Evolutionary conservation across 1,139 yeast species (phyloP).

Genomic region (Geotrichum histeridarum): DNA sequence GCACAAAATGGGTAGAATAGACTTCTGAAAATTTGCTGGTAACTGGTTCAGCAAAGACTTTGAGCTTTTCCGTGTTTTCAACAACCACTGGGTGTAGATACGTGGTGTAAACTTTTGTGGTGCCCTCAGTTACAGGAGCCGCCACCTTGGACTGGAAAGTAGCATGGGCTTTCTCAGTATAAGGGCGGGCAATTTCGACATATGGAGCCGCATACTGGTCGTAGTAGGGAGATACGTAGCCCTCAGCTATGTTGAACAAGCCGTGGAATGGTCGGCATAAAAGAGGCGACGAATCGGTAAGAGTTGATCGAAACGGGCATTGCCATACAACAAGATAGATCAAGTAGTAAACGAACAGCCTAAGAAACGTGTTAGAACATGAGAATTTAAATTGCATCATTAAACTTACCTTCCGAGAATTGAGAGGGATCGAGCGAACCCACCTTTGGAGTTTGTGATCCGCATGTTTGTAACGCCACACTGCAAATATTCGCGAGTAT

Average conservation of each 20-base stretch:
- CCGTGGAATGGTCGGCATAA: slow-evolving; percentile 27
- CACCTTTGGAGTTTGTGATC: not conserved
- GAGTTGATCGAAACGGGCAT: slow-evolving; percentile 27
- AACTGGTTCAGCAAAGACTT: slow-evolving; percentile 20
- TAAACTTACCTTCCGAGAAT: not conserved
- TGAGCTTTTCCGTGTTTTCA: slow-evolving; percentile 12
- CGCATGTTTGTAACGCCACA: too few relatives aligned
- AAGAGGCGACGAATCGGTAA: slow-evolving; percentile 21
- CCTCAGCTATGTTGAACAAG: slow-evolving; percentile 20
- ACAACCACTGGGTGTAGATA: slow-evolving; percentile 25
- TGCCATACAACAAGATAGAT: slow-evolving; percentile 28
- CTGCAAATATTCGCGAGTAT: too few relatives aligned
- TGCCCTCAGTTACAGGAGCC: slow-evolving; percentile 1
- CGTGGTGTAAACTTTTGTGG: slow-evolving; percentile 18
- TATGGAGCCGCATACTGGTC: slow-evolving; percentile 14
- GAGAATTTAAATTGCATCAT: not conserved
- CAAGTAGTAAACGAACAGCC: slow-evolving; percentile 29
- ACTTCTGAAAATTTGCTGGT: slow-evolving; percentile 18
- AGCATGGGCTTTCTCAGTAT: slow-evolving; percentile 20
- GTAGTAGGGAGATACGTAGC: slow-evolving; percentile 18
- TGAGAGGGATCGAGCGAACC: not conserved
- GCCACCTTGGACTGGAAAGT: not conserved
- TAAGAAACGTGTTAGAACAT: not conserved
- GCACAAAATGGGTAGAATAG: slow-evolving; percentile 21
- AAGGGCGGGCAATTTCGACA: slow-evolving; percentile 24